These are phyloP conservation scores for Spirogloea muscicola DNA, from an alignment of 139 green algal species.

Conservation along the genomic window DNA sequence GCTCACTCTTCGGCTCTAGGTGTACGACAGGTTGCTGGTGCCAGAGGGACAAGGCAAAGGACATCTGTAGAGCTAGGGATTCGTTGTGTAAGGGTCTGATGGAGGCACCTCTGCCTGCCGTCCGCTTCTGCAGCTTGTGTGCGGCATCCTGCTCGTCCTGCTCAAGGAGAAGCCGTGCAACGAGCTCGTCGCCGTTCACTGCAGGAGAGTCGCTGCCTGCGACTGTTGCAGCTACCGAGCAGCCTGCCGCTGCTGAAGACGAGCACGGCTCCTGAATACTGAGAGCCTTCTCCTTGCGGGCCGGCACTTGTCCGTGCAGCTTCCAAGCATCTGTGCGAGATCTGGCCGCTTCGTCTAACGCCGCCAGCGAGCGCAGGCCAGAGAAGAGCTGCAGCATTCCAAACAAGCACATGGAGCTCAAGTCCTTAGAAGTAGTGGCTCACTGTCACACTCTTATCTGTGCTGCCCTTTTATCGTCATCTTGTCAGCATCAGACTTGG, in stretches of 20 bases:
- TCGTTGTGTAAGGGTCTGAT: neutral
- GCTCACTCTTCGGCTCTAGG: neutral
- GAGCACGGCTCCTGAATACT: neutral
- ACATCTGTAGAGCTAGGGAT: too few species aligned
- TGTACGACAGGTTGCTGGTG: neutral
- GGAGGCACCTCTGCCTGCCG: neutral
- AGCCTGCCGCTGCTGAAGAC: neutral
- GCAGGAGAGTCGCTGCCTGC: neutral
- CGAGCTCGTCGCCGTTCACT: neutral
- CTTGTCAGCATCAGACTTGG: too few species aligned
- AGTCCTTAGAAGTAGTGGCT: too few species aligned
- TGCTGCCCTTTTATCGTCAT: too few species aligned
- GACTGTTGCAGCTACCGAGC: neutral
- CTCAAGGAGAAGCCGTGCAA: too few species aligned
- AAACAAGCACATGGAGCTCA: too few species aligned
- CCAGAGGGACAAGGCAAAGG: neutral
- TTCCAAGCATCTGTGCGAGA: neutral
- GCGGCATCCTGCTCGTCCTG: neutral
- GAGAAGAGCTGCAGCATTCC: too few species aligned
- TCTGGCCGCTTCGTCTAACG: neutral
- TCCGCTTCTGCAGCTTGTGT: neutral
- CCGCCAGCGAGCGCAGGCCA: neutral
- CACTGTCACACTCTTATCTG: too few species aligned
- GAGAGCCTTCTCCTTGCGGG: neutral
- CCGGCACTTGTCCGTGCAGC: neutral